These are phyloP conservation scores for Houttuynia cordata DNA, from an alignment of 164 flowering plant species.

Conservation along the genomic window DNA sequence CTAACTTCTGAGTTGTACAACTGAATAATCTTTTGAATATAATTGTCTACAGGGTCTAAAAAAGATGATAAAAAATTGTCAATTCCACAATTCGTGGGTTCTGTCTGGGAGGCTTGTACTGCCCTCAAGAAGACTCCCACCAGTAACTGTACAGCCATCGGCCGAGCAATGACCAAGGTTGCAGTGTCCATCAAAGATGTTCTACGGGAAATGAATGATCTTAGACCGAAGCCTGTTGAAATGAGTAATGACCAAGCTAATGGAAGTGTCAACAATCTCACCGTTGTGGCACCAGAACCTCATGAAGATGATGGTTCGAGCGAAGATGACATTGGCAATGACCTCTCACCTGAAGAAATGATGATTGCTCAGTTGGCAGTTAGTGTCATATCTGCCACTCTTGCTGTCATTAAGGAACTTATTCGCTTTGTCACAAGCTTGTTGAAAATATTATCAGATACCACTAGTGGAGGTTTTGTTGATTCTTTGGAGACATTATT, in stretches of 20 bases:
- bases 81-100: constrained; percentile 55
- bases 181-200: constrained; percentile 87
- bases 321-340: constrained; percentile 55
- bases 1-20: background rate
- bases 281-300: constrained; percentile 14
- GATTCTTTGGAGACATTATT: constrained; percentile 54
- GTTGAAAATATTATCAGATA: constrained; percentile 29
- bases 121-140: constrained; percentile 72
- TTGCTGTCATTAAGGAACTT: constrained; percentile 56
- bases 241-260: constrained; percentile 10
- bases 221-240: constrained; percentile 37
- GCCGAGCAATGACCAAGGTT: constrained; percentile 71
- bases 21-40: background rate
- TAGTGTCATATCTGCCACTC: constrained; percentile 39
- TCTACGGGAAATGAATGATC: constrained; percentile 85
- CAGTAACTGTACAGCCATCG: constrained; percentile 66
- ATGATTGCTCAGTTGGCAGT: constrained; percentile 41
- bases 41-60: constrained; percentile 28
- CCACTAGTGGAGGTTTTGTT: constrained; percentile 18
- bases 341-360: constrained; percentile 77
- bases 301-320: constrained; percentile 21
- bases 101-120: constrained; percentile 76
- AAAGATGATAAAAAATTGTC: constrained; percentile 23
- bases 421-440: constrained; percentile 57
- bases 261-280: constrained; percentile 15